A percentile compares a stretch with the other conserved stretches of the same genome.
These are phyloP conservation scores for Podospora pseudocomata DNA, from an alignment of 495 filamentous ascomycete genomes.

Conservation along the genomic window DNA sequence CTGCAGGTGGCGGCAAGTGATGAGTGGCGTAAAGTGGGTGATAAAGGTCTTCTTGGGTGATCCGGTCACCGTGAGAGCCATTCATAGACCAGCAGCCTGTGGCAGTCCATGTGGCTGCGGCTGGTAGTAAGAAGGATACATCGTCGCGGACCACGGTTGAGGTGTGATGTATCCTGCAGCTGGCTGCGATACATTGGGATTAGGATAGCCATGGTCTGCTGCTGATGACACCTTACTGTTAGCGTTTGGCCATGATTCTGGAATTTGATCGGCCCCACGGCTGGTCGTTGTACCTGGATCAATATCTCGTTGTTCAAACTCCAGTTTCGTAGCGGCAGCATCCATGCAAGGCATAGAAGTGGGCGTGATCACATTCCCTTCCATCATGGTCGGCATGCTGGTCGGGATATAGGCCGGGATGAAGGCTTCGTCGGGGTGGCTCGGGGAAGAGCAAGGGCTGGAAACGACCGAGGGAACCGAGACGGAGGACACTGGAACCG, in stretches of 20 bases:
- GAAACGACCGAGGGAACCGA: slow-evolving; percentile 37
- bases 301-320: slow-evolving; percentile 25
- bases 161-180: slow-evolving; percentile 10
- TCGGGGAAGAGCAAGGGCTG: slow-evolving; percentile 42
- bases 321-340: slow-evolving; percentile 1
- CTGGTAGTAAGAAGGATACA: slow-evolving; percentile 9
- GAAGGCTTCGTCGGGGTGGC: slow-evolving; percentile 35
- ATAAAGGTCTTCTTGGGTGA: not conserved
- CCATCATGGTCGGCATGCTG: slow-evolving; percentile 38
- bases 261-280: not conserved
- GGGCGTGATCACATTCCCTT: slow-evolving; percentile 27
- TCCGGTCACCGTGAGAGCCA: not conserved
- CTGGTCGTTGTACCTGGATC: slow-evolving; percentile 24
- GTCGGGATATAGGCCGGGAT: slow-evolving; percentile 34
- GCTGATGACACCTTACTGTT: slow-evolving; percentile 8
- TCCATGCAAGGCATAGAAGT: slow-evolving; percentile 21
- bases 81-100: not conserved
- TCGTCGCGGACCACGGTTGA: not conserved
- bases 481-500: slow-evolving; percentile 12
- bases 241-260: not conserved
- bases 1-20: not conserved
- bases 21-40: not conserved
- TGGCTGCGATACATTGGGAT: not conserved
- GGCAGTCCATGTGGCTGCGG: slow-evolving; percentile 5
- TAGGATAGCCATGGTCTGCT: slow-evolving; percentile 11